phyloP scores from a whole-genome alignment of 1,139 yeast genomes.

The Zygoascus meyerae region DNA sequence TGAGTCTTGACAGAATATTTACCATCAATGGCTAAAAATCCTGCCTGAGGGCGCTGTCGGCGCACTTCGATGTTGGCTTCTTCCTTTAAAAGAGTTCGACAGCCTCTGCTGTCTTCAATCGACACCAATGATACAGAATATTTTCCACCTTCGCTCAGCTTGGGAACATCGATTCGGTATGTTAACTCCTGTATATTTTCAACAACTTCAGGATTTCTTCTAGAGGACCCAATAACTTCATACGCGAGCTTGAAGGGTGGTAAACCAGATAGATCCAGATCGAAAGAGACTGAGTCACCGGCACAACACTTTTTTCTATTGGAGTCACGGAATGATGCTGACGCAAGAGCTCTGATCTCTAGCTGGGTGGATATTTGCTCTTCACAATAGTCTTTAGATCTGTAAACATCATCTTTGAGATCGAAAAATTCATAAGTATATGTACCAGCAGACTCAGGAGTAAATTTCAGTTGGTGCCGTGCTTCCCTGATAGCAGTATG shows the following conservation, averaged over 20 bases:
- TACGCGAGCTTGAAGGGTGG: constrained; percentile 71
- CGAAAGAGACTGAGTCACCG: constrained; percentile 44
- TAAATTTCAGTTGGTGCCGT: constrained; percentile 56
- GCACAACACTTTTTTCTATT: constrained; percentile 36
- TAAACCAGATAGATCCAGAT: constrained; percentile 63
- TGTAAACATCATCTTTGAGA: constrained; percentile 35
- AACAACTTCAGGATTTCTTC: constrained; percentile 39
- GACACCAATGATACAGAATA: constrained; percentile 58
- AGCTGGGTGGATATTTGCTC: constrained; percentile 30
- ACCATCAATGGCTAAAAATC: constrained; percentile 39
- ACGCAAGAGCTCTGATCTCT: constrained; percentile 35
- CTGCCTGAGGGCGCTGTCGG: constrained; percentile 57
- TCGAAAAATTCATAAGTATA: constrained; percentile 64
- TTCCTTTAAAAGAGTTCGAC: constrained; percentile 60
- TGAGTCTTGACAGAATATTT: constrained; percentile 25
- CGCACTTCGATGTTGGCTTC: constrained; percentile 60
- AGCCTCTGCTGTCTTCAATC: constrained; percentile 65
- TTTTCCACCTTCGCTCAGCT: constrained; percentile 58
- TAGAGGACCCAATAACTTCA: constrained; percentile 47
- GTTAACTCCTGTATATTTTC: constrained; percentile 40
- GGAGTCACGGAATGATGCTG: constrained; percentile 31
- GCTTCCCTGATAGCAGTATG: constrained; percentile 27
- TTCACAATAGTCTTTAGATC: constrained; percentile 26
- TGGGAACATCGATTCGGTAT: constrained; percentile 48
- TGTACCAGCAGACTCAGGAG: constrained; percentile 76